Base-by-base conservation (phyloP, 2,329 filamentous ascomycete genomes). In the Trichoderma koningii region DNA sequence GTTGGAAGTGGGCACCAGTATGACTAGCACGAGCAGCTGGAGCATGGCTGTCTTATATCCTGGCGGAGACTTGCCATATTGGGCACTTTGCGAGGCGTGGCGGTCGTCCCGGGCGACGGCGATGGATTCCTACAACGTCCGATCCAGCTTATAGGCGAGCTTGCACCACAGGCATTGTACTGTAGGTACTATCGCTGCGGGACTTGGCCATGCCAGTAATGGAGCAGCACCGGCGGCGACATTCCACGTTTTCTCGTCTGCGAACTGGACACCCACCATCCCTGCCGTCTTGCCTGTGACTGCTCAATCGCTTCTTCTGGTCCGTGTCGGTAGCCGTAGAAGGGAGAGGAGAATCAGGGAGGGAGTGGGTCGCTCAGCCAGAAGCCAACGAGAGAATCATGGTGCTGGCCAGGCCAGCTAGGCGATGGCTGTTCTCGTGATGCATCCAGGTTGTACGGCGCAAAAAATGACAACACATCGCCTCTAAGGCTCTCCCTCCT, bases 51-150 rank as follows among this genome's bases (percentile, higher is more conserved):
- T 42, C 47, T 51, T 61, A 61, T 38, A 38, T 62, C 59, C 38
- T 45, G 50, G 48, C 59, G 50, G 50, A 47, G 42, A 42, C 41
- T 62, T 45, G n/a, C 59, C 59, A 62, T 53, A 55, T 53, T 62
- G 52, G 59, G 59, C 21, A 10, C 21, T n/a, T 50, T 53, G 30
- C 30, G 30, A 41, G 57, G 19, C 45, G 28, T 61, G 26, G 42
- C 19, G n/a, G 56, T n/a, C 44, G 30, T 60, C 30, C 44, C 45
- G 34, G 30, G 45, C 44, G 56, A 21, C 42, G 38, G n/a, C 55
- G 60, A 55, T 44, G 42, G 51, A 56, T 50, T 47, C 51, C 61
- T 63, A 53, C 30, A 63, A 50, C 42, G 61, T 55, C 61, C 61
- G 51, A 63, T 63, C 61, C 51, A 56, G 52, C 61, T 52, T 63